Evolutionary conservation across 306 rosid genomes (phyloP).

Genomic region (Pyrus bretschneideri): DNA sequence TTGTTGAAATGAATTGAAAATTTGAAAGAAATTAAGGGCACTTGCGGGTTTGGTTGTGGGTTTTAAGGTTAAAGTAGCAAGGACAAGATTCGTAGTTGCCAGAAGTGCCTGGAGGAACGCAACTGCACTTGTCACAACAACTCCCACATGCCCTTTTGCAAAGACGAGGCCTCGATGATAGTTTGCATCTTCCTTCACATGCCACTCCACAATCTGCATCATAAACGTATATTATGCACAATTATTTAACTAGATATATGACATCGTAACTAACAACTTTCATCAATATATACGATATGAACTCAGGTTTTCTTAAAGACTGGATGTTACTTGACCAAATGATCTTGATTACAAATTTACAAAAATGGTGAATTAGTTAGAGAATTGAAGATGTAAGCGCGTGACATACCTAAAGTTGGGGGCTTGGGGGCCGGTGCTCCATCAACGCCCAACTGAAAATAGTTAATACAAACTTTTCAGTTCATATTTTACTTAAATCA

Average conservation of each 20-base stretch:
- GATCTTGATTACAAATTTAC: too few species aligned
- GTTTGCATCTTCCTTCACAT: conserved; percentile 9
- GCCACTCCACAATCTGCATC: conserved; percentile 15
- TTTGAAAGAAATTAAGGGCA: conserved; percentile 7
- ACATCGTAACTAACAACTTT: not conserved
- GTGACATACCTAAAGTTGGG: not conserved
- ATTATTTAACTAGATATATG: not conserved
- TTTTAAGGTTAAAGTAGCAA: conserved; percentile 24
- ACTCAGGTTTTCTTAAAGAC: not conserved
- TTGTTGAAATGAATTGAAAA: not conserved
- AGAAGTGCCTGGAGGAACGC: conserved; percentile 27
- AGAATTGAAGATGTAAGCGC: not conserved
- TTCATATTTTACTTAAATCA: not conserved
- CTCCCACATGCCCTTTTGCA: conserved; percentile 29
- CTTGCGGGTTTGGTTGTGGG: conserved; percentile 12
- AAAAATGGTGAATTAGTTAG: not conserved
- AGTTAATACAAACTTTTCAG: not conserved
- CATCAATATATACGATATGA: too few species aligned
- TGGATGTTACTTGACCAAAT: not conserved
- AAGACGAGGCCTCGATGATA: conserved; percentile 8
- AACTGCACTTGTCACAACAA: conserved; percentile 18
- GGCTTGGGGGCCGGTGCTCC: conserved; percentile 1
- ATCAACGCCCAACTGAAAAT: not conserved
- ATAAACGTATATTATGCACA: not conserved
- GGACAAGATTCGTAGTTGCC: conserved; percentile 26